Base-by-base conservation (phyloP, 768 basidiomycete genomes). In the Tricholoma flavovirens region DNA sequence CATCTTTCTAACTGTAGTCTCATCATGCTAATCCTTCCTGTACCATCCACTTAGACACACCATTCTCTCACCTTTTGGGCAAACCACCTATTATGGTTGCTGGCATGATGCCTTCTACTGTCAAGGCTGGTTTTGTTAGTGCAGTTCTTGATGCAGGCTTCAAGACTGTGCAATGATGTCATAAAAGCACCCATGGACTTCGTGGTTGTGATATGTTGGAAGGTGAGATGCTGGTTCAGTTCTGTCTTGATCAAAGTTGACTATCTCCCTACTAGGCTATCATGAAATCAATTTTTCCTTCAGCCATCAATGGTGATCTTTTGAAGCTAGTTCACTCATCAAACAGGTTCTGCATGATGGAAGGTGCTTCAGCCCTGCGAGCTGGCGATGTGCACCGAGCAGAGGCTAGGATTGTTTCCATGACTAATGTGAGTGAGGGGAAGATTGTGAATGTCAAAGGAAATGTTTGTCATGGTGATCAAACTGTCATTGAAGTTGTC, bases 81-180 rank as follows among this genome's bases (percentile, higher is more conserved):
- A 99, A 98, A 75, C 86, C 97, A 2, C 97, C 97, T 32, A 88
- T 99, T 72, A 98, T 98, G 97, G 94, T 99, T 38, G 96, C 95
- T 49, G 97, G 97, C 57, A 98, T 99, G 97, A 99, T 97, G 0
- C 97, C 97, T 0, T 88, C 88, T 1, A 99, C 97, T 30, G 97
- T 99, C 61, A 88, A 95, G 69, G 88, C 88, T 29, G 94, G 94
- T 15, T 96, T 98, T 70, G 95, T 98, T 65, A 86, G 87, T 57
- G 94, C 97, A 7, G 82, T 96, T 46, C 84, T 97, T 62, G 82
- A 87, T 59, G 95, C 97, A 24, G 96, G 96, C 1, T 98, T 88
- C 71, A 93, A 95, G 80, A 76, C 80, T 11, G 82, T 78, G 3
- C 81, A 86, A 78, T 49, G 76, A 78, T 22, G 77, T 78, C 32